Conservation (phyloP, 495 filamentous ascomycete species). For the Penicillium lividum region DNA sequence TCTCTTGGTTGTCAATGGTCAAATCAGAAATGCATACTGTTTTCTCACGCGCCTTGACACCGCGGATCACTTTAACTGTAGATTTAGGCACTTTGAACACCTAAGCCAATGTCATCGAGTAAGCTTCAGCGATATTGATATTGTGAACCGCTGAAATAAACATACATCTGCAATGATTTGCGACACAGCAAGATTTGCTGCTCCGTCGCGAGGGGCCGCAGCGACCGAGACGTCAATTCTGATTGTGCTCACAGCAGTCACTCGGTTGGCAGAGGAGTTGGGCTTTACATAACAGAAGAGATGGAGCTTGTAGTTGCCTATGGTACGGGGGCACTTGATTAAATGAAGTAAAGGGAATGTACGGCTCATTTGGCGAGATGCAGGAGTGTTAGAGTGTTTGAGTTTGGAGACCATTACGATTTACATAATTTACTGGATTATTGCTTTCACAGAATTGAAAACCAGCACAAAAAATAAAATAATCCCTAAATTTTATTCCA, state of each 20-base stretch:
- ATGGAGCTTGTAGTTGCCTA: slow-evolving; percentile 35
- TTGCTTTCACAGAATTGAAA: too few species aligned
- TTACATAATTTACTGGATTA: too few species aligned
- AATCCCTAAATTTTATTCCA: too few species aligned
- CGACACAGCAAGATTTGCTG: slow-evolving; percentile 66
- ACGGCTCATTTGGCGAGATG: slow-evolving; percentile 9
- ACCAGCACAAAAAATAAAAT: too few species aligned
- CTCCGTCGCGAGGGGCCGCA: slow-evolving; percentile 62
- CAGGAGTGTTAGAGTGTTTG: not conserved
- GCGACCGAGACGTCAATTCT: slow-evolving; percentile 62
- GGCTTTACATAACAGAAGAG: slow-evolving; percentile 64
- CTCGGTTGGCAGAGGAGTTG: slow-evolving; percentile 59
- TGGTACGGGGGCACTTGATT: slow-evolving; percentile 10
- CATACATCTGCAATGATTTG: slow-evolving; percentile 63
- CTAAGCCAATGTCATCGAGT: slow-evolving; percentile 24
- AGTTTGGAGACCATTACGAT: not conserved
- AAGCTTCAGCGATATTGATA: not conserved
- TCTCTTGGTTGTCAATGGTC: slow-evolving; percentile 30
- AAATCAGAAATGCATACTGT: slow-evolving; percentile 46
- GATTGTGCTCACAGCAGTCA: slow-evolving; percentile 52
- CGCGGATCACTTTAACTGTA: slow-evolving; percentile 61
- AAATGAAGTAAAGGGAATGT: slow-evolving; percentile 28
- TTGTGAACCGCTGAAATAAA: not conserved
- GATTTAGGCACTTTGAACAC: slow-evolving; percentile 62
- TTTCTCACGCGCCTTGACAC: slow-evolving; percentile 63